These are phyloP conservation scores for Tetrahymena thermophila DNA, from an alignment of 73 alveolate genomes.

Conservation along the genomic window DNA sequence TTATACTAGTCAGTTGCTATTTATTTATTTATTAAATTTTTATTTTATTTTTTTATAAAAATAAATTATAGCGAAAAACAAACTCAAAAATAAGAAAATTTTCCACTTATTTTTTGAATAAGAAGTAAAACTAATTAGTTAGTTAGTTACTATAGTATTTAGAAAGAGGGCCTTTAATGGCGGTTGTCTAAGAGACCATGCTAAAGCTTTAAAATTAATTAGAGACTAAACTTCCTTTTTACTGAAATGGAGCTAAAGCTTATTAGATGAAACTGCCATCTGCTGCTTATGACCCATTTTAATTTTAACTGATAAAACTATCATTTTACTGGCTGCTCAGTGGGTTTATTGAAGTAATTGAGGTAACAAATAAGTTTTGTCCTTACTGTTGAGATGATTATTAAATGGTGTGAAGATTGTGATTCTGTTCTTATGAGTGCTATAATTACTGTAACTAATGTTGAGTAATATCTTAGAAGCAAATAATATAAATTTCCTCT, in stretches of 20 bases:
- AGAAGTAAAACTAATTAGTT: no score
- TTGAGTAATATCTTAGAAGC: neutral
- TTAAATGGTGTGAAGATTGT: neutral
- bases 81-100: no score
- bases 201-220: neutral
- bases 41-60: neutral
- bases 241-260: neutral
- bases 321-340: neutral
- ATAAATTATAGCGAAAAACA: neutral
- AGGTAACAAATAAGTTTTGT: neutral
- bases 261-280: neutral
- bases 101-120: no score
- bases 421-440: neutral
- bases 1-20: neutral
- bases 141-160: neutral
- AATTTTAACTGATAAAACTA: neutral
- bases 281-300: neutral
- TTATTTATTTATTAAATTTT: neutral
- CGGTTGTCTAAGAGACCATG: neutral
- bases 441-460: neutral
- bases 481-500: neutral
- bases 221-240: neutral
- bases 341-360: neutral
- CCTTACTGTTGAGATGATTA: neutral
- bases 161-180: neutral